phyloP scores from a whole-genome alignment of 176 grass and related monocot species.

The Triticum monococcum region DNA sequence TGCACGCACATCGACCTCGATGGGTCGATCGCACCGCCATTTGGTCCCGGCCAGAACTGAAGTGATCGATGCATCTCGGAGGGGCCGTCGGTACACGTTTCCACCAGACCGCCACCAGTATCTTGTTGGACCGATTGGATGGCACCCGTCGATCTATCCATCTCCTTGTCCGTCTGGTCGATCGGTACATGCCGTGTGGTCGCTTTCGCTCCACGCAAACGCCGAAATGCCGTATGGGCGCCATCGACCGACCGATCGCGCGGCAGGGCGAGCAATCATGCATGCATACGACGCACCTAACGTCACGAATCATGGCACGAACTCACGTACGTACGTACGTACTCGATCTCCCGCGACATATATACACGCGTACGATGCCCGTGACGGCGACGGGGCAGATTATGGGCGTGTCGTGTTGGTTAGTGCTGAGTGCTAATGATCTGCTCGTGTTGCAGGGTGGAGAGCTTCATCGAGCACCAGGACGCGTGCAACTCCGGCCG shows the following conservation, averaged over 20 bases:
- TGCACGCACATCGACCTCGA: neutral
- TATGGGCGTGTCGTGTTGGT: neutral
- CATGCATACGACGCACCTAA: neutral
- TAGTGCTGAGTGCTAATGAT: neutral
- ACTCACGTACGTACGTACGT: neutral
- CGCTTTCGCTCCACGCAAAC: conserved; percentile 22
- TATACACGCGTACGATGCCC: neutral
- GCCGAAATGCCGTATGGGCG: neutral
- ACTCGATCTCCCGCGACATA: no score
- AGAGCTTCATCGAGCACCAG: conserved; percentile 99
- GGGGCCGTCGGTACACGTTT: neutral
- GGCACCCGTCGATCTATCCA: neutral
- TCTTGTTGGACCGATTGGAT: conserved; percentile 6
- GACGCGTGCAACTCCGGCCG: conserved; percentile 81
- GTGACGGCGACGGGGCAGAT: neutral
- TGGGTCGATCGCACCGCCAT: neutral
- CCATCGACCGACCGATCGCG: neutral
- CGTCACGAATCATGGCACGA: neutral
- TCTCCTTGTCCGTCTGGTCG: neutral
- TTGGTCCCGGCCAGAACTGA: conserved; percentile 13
- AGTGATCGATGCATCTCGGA: neutral
- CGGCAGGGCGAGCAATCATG: neutral
- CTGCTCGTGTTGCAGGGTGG: conserved; percentile 52
- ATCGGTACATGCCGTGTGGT: conserved; percentile 7
- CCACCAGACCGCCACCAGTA: neutral